Evolutionary conservation across 306 rosid genomes (phyloP).

Genomic region (Cucumis melo): DNA sequence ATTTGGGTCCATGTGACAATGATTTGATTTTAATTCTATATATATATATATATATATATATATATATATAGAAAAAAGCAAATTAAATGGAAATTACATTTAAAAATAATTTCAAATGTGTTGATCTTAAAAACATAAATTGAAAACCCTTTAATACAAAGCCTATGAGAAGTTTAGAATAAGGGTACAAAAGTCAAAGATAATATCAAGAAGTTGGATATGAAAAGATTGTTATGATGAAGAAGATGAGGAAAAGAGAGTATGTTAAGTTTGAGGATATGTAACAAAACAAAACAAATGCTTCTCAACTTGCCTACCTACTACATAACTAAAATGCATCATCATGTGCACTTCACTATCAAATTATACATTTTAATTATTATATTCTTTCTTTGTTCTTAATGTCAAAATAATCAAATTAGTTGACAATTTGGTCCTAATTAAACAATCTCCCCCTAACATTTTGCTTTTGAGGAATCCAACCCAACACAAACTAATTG

Average conservation of each 20-base stretch:
- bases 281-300: neutral
- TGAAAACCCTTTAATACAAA: neutral
- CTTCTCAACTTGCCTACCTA: neutral
- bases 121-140: neutral
- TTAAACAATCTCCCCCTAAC: neutral
- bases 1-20: neutral
- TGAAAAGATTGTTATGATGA: neutral
- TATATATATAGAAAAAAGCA: no score
- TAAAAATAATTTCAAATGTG: neutral
- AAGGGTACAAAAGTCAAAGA: neutral
- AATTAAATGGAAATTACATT: neutral
- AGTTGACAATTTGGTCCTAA: neutral
- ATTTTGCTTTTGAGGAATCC: neutral
- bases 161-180: no score
- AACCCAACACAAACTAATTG: neutral
- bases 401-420: neutral
- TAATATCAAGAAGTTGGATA: neutral
- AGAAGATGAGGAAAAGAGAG: neutral
- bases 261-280: neutral
- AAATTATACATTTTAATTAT: neutral
- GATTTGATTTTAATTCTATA: neutral
- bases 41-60: no score
- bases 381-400: neutral
- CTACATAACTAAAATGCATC: conserved; percentile 2
- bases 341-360: neutral